phyloP scores from a whole-genome alignment of 2,329 filamentous ascomycete genomes.

The Bipolaris cookei region DNA sequence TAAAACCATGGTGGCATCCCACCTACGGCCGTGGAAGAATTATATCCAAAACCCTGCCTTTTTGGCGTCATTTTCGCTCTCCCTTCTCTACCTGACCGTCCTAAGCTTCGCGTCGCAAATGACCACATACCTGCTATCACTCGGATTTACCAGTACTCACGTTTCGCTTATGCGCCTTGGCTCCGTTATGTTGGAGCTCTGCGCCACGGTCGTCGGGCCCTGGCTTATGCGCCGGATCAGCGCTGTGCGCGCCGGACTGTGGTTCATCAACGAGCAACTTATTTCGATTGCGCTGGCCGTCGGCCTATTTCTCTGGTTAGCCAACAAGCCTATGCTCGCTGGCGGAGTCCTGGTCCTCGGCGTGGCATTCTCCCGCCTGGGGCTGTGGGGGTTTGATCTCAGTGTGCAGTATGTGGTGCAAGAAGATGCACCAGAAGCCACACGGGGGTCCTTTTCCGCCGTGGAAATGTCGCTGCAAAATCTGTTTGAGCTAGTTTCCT shows the following conservation, averaged over 20 bases:
- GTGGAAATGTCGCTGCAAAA: slow-evolving; percentile 73
- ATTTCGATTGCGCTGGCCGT: slow-evolving; percentile 56
- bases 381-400: slow-evolving; percentile 58
- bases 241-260: slow-evolving; percentile 69
- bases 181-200: slow-evolving; percentile 63
- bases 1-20: slow-evolving; percentile 3
- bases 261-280: slow-evolving; percentile 74
- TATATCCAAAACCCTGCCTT: slow-evolving; percentile 65
- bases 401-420: slow-evolving; percentile 56
- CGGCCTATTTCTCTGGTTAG: slow-evolving; percentile 29
- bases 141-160: slow-evolving; percentile 59
- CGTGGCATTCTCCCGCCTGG: slow-evolving; percentile 51
- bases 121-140: slow-evolving; percentile 66
- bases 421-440: slow-evolving; percentile 49
- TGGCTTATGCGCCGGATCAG: slow-evolving; percentile 59
- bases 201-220: slow-evolving; percentile 67
- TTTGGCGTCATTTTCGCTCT: slow-evolving; percentile 65
- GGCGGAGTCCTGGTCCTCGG: slow-evolving; percentile 47
- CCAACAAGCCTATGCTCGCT: slow-evolving; percentile 26
- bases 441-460: slow-evolving; percentile 71
- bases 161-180: slow-evolving; percentile 62
- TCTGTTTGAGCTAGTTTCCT: slow-evolving; percentile 72
- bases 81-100: slow-evolving; percentile 65
- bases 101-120: slow-evolving; percentile 61
- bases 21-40: slow-evolving; percentile 33